Evolutionary conservation across 139 green algal genomes (phyloP), one percentile per base, ranked within the genome.

Genomic region (Volvox africanus): DNA sequence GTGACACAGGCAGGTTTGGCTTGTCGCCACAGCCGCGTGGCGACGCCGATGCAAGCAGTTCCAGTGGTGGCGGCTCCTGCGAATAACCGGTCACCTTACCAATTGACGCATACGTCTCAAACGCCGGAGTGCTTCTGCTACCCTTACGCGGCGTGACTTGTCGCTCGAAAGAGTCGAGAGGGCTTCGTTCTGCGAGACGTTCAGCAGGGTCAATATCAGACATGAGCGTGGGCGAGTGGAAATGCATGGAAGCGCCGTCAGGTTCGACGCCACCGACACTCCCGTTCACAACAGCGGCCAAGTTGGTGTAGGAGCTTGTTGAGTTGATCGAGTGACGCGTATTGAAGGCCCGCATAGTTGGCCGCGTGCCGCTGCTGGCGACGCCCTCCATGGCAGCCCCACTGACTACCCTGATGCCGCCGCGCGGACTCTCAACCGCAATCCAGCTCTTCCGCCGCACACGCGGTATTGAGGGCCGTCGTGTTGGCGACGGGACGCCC

Each of bases 391-490:
- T 33, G 28, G 85, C 68, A 13, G 69, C 85, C 37, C 86, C 73
- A n/a, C 86, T 90, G 6, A 90, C 73, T 5, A 90, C 86, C 86
- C 80, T 36, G 86, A 90, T 90, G 73, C 86, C 86, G 50, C 86
- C 86, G 55, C 22, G 28, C 21, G 86, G 86, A 22, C 30, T 75
- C 73, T 90, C 86, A 55, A 90, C 33, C 1, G 86, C 86, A 9
- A 90, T 61, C 86, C 86, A 90, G 86, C 86, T 90, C 69, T 62
- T 90, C 11, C 73, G 86, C n/a, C 86, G 71, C 30, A 76, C 86
- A 14, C 30, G 35, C 2, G 82, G 37, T 3, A 32, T 0, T 22
- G 62, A 88, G 18, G 67, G 6, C 32, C 67, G 67, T 18, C 65
- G 61, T 62, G 20, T 18, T 24, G 78, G 19, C 76, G 76, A 35